Evolutionary conservation across 176 grass and related monocot species (phyloP), one percentile per base, ranked within the genome.

Genomic region (Oryza glaberrima): DNA sequence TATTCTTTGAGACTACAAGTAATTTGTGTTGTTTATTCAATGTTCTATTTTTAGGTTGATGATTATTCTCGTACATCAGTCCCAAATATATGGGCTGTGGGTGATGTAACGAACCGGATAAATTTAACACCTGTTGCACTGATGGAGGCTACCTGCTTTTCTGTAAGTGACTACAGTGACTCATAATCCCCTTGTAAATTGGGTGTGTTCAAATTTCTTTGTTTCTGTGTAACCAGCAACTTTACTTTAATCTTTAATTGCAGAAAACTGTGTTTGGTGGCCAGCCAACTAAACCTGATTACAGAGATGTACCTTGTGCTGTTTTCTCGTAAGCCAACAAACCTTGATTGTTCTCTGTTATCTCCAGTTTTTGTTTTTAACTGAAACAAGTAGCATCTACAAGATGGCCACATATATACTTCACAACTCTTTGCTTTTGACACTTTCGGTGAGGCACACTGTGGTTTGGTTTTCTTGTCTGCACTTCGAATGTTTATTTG

Each of bases 221-320:
- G 16, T 77, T n/a, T 72, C 54, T 79, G 6, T 43, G 26, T 60
- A 63, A 52, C 45, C 5, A 14, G 16, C 83, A 71, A 61, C 25
- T 69, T 87, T 71, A 54, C 45, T 70, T 30, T 14, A 65, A 20
- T 47, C 36, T 79, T 84, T 82, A 46, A 69, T 69, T 82, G 46
- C 85, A 98, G 96, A 98, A 98, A 98, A 95, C 91, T 78, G 91
- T 98, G 49, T 98, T 98, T 87, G 96, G 93, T 83, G 93, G 93
- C 11, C 81, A 94, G 86, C 86, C 84, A 80, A 83, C 65, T 79
- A 98, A 95, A 76, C 96, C 96, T 85, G 93, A 98, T 91, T 36
- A 98, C 41, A 81, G 65, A 83, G 85, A 95, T 86, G 67, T 98
- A 76, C 93, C 96, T 67, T 95, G 89, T 92, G 96, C 96, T 90